Evolutionary conservation across 768 basidiomycete genomes (phyloP).

Genomic region (Antrodiella citrinella): DNA sequence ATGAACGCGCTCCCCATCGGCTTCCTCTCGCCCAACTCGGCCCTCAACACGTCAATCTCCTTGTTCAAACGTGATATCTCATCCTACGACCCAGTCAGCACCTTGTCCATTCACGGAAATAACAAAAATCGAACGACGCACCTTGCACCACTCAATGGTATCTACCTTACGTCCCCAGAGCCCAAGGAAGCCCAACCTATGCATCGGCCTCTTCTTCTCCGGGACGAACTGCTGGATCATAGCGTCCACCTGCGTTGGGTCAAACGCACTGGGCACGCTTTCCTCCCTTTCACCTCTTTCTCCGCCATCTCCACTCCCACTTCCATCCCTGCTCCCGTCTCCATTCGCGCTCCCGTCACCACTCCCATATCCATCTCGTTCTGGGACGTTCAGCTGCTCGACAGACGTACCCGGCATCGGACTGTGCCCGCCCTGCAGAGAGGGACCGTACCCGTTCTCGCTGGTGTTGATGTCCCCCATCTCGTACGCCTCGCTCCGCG

Average conservation of each 20-base stretch:
- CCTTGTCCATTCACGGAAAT: no score
- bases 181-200: constrained; percentile 6
- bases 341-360: no score
- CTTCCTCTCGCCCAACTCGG: constrained; percentile 31
- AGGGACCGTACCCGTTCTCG: no score
- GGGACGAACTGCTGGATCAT: constrained; percentile 20
- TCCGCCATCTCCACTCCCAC: neutral
- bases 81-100: no score
- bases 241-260: neutral
- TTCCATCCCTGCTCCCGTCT: no score
- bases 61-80: constrained; percentile 43
- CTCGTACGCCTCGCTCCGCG: neutral
- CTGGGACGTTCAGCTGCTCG: no score
- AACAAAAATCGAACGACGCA: constrained; percentile 17
- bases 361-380: no score
- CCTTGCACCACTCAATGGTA: constrained; percentile 30
- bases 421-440: no score
- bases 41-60: constrained; percentile 33
- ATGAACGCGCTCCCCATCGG: constrained; percentile 54
- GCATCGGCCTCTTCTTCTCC: constrained; percentile 5
- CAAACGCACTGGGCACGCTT: no score
- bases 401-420: no score
- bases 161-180: constrained; percentile 9
- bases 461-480: no score
- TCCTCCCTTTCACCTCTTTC: neutral